Evolutionary conservation across 805 yeast genomes (phyloP).

Genomic region (Helenozyma rhizophorensis): DNA sequence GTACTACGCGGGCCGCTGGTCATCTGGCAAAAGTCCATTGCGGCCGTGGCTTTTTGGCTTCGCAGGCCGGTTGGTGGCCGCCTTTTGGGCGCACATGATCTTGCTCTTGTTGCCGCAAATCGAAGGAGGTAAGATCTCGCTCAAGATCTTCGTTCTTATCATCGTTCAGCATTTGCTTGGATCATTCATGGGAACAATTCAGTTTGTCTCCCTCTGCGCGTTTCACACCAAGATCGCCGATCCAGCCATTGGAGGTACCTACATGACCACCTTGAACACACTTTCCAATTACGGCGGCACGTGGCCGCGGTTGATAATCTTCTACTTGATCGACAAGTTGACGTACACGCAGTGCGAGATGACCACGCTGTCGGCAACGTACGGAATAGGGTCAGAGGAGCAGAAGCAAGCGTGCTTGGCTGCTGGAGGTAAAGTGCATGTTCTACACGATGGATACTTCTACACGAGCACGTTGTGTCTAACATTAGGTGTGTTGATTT

Average conservation of each 20-base stretch:
- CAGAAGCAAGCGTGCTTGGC: constrained; percentile 48
- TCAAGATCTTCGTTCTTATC: constrained; percentile 60
- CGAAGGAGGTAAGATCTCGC: constrained; percentile 40
- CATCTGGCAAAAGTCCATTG: constrained; percentile 70
- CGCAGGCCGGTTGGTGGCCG: constrained; percentile 74
- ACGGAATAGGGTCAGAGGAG: constrained; percentile 19
- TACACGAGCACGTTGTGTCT: constrained; percentile 73
- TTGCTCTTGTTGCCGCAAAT: constrained; percentile 65
- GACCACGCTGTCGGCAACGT: constrained; percentile 1
- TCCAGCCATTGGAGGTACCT: constrained; percentile 94
- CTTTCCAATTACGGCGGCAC: constrained; percentile 93
- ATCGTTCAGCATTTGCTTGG: constrained; percentile 80
- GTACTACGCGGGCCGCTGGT: constrained; percentile 94
- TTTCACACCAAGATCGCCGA: constrained; percentile 96
- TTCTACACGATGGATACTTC: constrained; percentile 78
- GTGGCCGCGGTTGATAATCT: constrained; percentile 88
- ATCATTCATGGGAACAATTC: constrained; percentile 91
- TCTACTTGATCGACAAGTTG: constrained; percentile 74
- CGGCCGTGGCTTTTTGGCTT: constrained; percentile 90
- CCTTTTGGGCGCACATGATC: constrained; percentile 66
- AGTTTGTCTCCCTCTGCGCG: constrained; percentile 90
- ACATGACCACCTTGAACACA: constrained; percentile 94
- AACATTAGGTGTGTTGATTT: constrained; percentile 56
- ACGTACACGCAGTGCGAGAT: constrained; percentile 60
- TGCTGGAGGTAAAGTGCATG: constrained; percentile 51